phyloP scores from a whole-genome alignment of 306 rosid genomes.

The Trifolium pratense region DNA sequence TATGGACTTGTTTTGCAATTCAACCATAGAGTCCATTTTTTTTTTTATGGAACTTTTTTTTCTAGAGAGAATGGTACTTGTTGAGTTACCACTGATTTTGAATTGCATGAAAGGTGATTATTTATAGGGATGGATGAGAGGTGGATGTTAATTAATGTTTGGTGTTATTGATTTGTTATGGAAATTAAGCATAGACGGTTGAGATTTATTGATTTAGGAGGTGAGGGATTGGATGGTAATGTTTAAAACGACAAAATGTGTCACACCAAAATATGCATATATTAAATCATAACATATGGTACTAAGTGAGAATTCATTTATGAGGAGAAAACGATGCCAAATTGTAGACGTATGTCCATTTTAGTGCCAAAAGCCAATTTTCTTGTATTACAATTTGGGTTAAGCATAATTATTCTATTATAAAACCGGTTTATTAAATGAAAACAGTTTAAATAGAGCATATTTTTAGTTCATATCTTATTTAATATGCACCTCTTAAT shows the following conservation, averaged over 20 bases:
- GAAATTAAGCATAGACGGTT: constrained; percentile 43
- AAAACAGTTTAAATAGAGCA: background rate
- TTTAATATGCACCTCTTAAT: no score
- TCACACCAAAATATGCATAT: constrained; percentile 13
- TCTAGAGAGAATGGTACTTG: background rate
- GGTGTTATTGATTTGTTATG: background rate
- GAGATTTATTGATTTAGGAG: constrained; percentile 36
- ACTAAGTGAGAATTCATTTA: background rate
- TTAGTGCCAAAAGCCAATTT: constrained; percentile 2
- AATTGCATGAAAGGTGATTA: constrained; percentile 5
- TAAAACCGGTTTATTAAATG: background rate
- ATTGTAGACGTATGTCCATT: background rate
- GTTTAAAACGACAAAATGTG: constrained; percentile 35
- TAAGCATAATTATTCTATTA: background rate
- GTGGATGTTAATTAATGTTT: constrained; percentile 4
- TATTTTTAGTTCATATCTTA: background rate
- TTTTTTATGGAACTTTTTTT: background rate
- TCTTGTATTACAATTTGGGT: background rate
- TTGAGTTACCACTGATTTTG: constrained; percentile 8
- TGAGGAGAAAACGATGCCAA: constrained; percentile 45
- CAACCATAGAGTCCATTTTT: background rate
- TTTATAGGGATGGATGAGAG: constrained; percentile 48
- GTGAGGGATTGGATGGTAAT: constrained; percentile 37
- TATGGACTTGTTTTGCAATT: constrained; percentile 53
- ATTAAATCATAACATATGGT: constrained; percentile 29